Base-by-base conservation (phyloP, 371 early-diverging fungal genomes). In the Mucor plumbeus region DNA sequence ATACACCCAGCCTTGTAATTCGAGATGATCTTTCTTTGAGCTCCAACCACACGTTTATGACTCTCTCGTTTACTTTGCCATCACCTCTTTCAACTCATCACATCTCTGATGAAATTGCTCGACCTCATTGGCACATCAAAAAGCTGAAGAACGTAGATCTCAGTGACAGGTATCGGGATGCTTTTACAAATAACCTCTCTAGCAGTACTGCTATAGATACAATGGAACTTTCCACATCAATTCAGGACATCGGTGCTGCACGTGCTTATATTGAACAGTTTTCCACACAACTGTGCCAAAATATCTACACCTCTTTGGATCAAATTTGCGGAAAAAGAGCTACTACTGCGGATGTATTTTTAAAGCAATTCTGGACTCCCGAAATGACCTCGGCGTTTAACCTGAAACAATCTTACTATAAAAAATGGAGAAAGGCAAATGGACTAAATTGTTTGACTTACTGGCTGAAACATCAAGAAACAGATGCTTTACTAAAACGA, bases 1-100 rank as follows among this genome's bases (percentile, higher is more conserved):
- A n/a, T n/a, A n/a, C n/a, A n/a, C n/a, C n/a, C n/a, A n/a, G n/a
- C n/a, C n/a, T n/a, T n/a, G n/a, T n/a, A n/a, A n/a, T n/a, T n/a
- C n/a, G n/a, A n/a, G n/a, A n/a, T n/a, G n/a, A n/a, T n/a, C n/a
- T n/a, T n/a, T n/a, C n/a, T n/a, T n/a, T n/a, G n/a, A 19, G 7
- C 48, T 48, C 48, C 26, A 48, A 48, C 17, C 21, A 48, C 48
- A 48, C n/a, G n/a, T n/a, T n/a, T n/a, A n/a, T n/a, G n/a, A n/a
- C n/a, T n/a, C n/a, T n/a, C n/a, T n/a, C n/a, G n/a, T n/a, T n/a
- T n/a, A n/a, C n/a, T n/a, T n/a, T n/a, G n/a, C n/a, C n/a, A n/a
- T n/a, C n/a, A n/a, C n/a, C n/a, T n/a, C n/a, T n/a, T n/a, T n/a
- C n/a, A n/a, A n/a, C n/a, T n/a, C n/a, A n/a, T n/a, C n/a, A n/a